Base-by-base conservation (phyloP, 2,329 filamentous ascomycete genomes). In the Cladosporium colombiae region DNA sequence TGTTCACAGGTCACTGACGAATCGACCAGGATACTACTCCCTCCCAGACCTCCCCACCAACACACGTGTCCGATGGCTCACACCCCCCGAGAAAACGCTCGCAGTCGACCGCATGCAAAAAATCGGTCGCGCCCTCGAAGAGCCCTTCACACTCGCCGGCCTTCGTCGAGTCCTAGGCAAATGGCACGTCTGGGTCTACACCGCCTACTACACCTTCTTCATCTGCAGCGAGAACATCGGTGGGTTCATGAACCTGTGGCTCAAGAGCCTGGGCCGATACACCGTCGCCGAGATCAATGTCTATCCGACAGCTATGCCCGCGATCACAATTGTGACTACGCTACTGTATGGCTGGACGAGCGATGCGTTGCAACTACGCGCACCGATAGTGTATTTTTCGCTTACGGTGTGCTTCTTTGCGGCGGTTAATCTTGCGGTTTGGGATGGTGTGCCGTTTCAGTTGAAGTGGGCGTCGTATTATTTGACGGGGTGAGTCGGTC, bases 131-230 rank as follows among this genome's bases (percentile, higher is more conserved):
- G 53, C 53, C 14, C 53, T 56, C 53, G 53, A 56, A 56, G 53
- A 56, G 10, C 29, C 53, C 29, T 35, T 56, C 29, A 56, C 53
- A 7, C 27, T 56, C 27, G 29, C 53, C 6, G 53, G 53, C n/a
- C 53, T 56, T 5, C 53, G 27, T 16, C 53, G 53, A 16, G 53
- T 56, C 5, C 29, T 56, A 29, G 27, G 53, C 27, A 56, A 56
- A 5, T 56, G 53, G 53, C 53, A 56, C 53, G 53, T 56, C 27
- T 35, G 53, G 53, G 53, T 56, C 13, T 56, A 56, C 53, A 56
- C 53, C 7, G 53, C 53, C 27, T 56, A 56, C 53, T 56, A 56
- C 53, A 56, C 53, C n/a, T 56, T 56, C 53, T 56, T 35, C 53
- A 56, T 56, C 27, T 56, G 53, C 29, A 56, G 53, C 18, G 53